Base-by-base conservation (phyloP, 1,284 basidiomycete species). In the Fomitopsis schrenkii region DNA sequence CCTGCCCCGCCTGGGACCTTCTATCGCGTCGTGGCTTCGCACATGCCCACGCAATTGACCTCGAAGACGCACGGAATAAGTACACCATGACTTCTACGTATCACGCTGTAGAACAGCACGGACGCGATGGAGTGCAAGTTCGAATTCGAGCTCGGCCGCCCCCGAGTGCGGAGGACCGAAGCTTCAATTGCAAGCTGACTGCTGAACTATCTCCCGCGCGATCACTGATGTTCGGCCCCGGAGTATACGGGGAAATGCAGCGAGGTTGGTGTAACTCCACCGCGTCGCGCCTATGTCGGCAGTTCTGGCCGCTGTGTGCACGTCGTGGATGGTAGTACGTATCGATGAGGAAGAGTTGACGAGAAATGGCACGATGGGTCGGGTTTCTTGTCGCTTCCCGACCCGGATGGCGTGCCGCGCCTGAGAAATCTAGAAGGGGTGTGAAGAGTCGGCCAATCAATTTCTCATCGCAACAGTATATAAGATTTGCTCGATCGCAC, bases 391-490 rank as follows among this genome's bases (percentile, higher is more conserved):
- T 53, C 46, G 46, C 46, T 48, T 48, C 46, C 46, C 46, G 46
- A 48, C 26, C 46, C 46, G 46, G 12, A 48, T 50, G 48, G 48
- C 48, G 48, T 50, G 48, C 30, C 48, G 48, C 48, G 48, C 48
- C 48, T 50, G 40, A 22, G 48, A 50, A 50, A 17, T 33, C 48
- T 30, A 50, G 48, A 50, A 15, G 38, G 58, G 46, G 55, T 54
- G 55, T 45, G 45, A 55, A 44, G 26, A 36, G 38, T 38, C 22
- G 45, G 59, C 53, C 45, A 48, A 65, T 68, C 53, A 56, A 69
- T 66, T 66, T 61, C 63, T 54, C 59, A 60, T 60, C 68, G 64
- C 45, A 46, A 55, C 46, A 52, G 28, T 58, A 61, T 58, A 61
- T 61, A 50, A 63, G 17, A 52, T 63, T 57, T 62, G 58, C 57